Percentiles rank a stretch among this genome's conserved stretches.
Conservation (phyloP, 345 rosid species). For the Cardamine chenopodiifolia region DNA sequence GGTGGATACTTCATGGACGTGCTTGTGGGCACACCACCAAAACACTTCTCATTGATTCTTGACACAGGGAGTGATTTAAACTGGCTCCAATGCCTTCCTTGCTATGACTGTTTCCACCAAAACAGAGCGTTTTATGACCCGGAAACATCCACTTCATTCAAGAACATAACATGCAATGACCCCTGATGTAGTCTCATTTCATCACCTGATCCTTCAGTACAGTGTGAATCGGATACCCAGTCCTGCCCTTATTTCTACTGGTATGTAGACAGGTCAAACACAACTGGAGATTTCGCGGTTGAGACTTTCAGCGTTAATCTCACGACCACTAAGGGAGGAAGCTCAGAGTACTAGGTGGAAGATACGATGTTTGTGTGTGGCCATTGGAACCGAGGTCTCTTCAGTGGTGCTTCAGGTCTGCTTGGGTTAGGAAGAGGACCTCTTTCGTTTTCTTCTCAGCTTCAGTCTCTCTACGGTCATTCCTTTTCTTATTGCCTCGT, state of each 20-base stretch:
- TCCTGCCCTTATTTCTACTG: constrained; percentile 80
- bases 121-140: constrained; percentile 73
- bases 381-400: constrained; percentile 81
- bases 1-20: constrained; percentile 95
- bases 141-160: constrained; percentile 57
- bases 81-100: constrained; percentile 95
- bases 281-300: constrained; percentile 73
- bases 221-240: constrained; percentile 57
- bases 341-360: constrained; percentile 56
- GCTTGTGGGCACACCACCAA: constrained; percentile 82
- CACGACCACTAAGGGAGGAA: constrained; percentile 41
- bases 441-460: constrained; percentile 81
- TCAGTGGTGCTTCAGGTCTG: constrained; percentile 78
- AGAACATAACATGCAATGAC: constrained; percentile 65
- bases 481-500: constrained; percentile 86
- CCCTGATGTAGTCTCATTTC: constrained; percentile 67
- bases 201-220: constrained; percentile 68
- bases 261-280: constrained; percentile 90
- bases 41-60: constrained; percentile 80
- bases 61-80: constrained; percentile 96
- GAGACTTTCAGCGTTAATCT: constrained; percentile 83
- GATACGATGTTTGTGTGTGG: constrained; percentile 89
- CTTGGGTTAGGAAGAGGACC: constrained; percentile 90
- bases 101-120: constrained; percentile 84
- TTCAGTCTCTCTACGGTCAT: constrained; percentile 72